These are phyloP conservation scores for Saccharomycopsis phalli DNA, from an alignment of 1,139 yeast genomes.

Conservation along the genomic window DNA sequence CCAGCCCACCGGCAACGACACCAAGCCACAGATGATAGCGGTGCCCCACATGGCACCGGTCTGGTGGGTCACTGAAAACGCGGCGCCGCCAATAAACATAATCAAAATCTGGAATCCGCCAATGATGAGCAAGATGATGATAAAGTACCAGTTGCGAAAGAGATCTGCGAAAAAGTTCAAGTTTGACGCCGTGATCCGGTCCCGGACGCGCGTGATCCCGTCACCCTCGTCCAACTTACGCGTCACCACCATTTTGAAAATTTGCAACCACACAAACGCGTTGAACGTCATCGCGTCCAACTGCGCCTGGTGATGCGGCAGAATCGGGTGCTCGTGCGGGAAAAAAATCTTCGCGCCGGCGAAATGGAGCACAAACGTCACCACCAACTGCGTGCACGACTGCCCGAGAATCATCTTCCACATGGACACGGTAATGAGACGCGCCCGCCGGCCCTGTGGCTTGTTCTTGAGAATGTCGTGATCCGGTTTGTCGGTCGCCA, in stretches of 20 bases:
- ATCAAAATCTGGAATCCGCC: slow-evolving; percentile 79
- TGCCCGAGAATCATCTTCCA: slow-evolving; percentile 98
- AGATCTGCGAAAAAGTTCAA: slow-evolving; percentile 78
- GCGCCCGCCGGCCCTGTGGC: slow-evolving; percentile 78
- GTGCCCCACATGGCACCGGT: slow-evolving; percentile 86
- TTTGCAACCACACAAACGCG: slow-evolving; percentile 95
- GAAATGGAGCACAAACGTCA: slow-evolving; percentile 76
- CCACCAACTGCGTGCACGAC: slow-evolving; percentile 61
- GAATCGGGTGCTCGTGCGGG: slow-evolving; percentile 30
- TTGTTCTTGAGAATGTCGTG: slow-evolving; percentile 65
- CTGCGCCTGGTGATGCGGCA: slow-evolving; percentile 45
- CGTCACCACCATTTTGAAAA: slow-evolving; percentile 85
- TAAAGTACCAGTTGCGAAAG: slow-evolving; percentile 73
- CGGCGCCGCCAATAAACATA: slow-evolving; percentile 96
- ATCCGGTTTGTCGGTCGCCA: slow-evolving; percentile 96
- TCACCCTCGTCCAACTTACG: slow-evolving; percentile 88
- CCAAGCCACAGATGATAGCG: slow-evolving; percentile 73
- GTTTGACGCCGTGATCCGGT: slow-evolving; percentile 49
- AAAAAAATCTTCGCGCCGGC: slow-evolving; percentile 60
- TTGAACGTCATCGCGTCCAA: slow-evolving; percentile 84
- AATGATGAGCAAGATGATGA: slow-evolving; percentile 61
- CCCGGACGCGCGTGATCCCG: slow-evolving; percentile 47
- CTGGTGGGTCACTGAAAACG: slow-evolving; percentile 73
- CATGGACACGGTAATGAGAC: slow-evolving; percentile 83
- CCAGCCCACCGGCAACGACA: slow-evolving; percentile 75